Evolutionary conservation across 129 eudicot species (phyloP), one percentile per base, ranked within the genome.

Genomic region (Flaveria brownii): DNA sequence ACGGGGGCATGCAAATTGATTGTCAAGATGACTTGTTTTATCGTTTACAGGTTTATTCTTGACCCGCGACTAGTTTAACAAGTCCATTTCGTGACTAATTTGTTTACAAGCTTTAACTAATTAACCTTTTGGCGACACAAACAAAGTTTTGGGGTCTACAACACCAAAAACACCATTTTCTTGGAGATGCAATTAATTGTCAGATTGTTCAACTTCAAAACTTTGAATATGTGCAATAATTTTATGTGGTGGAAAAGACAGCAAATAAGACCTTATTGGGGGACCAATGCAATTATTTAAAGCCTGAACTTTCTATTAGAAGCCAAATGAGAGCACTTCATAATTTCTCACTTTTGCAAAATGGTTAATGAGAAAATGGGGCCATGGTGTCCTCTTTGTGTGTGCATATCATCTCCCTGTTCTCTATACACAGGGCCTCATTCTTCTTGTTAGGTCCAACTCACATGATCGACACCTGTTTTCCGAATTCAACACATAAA

Each of bases 381-480:
- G 15, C 83, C 83, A 80, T 65, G 22, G 28, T 80, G 79, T 65
- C 73, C 54, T 79, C 66, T 72, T 62, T 72, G 61, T 73, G 83
- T 72, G 83, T 55, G 71, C 77, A 52, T 16, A 64, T 73, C 59
- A 79, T 63, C 78, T 79, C 73, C 73, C 78, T 72, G 26, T 33
- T 79, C 73, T 50, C 78, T 62, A n/a, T 72, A 80, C 83, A 80
- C 13, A 80, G 73, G 83, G 78, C 78, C 78, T 72, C 83, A 25
- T 72, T 72, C 83, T 51, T 26, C 73, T 54, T 64, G 61, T 72
- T 41, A 80, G 60, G 74, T 72, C 83, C 83, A 72, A 72, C 61
- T 80, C 83, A 65, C 20, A 54, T 65, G 33, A 80, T 78, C 77
- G 46, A 28, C 75, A 73, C 70, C 68, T 80, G 79, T 80, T 79